A percentile compares a stretch with the other conserved stretches of the same genome.
These are phyloP conservation scores for Marasmius oreades DNA, from an alignment of 1,284 basidiomycete species.

Conservation along the genomic window DNA sequence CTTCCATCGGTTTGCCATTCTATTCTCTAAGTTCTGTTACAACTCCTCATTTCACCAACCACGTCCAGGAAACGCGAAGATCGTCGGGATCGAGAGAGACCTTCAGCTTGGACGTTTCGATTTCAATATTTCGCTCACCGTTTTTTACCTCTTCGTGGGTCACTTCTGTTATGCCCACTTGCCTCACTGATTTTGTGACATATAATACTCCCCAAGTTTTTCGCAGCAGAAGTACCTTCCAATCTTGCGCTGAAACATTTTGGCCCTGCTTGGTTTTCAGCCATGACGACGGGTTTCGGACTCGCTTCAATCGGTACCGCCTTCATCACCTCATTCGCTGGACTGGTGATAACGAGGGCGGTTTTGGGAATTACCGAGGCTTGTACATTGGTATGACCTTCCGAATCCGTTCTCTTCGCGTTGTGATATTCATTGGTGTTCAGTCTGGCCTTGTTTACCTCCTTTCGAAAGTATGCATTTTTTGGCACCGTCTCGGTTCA, in stretches of 20 bases:
- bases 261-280: constrained; percentile 37
- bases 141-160: constrained; percentile 37
- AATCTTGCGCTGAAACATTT: constrained; percentile 41
- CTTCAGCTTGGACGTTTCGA: constrained; percentile 40
- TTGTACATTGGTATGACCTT: constrained; percentile 37
- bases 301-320: constrained; percentile 40
- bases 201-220: constrained; percentile 31
- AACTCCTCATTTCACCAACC: background rate
- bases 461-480: too few relatives aligned
- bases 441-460: background rate
- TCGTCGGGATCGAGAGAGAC: constrained; percentile 42
- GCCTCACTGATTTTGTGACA: constrained; percentile 20
- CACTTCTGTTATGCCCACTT: constrained; percentile 35
- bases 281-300: constrained; percentile 35
- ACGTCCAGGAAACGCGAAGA: constrained; percentile 43
- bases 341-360: constrained; percentile 40
- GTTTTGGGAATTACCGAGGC: constrained; percentile 48
- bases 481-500: too few relatives aligned
- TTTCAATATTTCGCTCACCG: constrained; percentile 39
- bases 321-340: constrained; percentile 37
- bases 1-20: constrained; percentile 22
- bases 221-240: constrained; percentile 38
- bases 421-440: too few relatives aligned
- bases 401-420: too few relatives aligned
- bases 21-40: background rate